A percentile compares a stretch with the other conserved stretches of the same genome.
Evolutionary conservation across 129 eudicot genomes (phyloP).

Genomic region (Saussurea involucrata): DNA sequence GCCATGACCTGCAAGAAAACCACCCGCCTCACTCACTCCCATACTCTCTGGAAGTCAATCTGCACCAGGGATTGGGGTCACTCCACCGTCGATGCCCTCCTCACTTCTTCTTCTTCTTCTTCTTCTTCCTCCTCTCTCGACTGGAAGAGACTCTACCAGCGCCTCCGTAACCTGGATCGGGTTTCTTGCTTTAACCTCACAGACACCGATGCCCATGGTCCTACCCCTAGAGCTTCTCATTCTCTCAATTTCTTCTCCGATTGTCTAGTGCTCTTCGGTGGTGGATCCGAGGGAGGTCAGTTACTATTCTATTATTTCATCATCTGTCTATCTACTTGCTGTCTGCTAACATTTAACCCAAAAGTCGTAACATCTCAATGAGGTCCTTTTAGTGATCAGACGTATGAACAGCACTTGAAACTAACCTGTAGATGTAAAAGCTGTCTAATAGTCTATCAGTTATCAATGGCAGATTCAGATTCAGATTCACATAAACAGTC

Average conservation of each 20-base stretch:
- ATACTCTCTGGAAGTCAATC: constrained; percentile 71
- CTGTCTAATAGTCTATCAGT: not conserved
- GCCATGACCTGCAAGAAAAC: constrained; percentile 63
- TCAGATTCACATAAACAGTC: not conserved
- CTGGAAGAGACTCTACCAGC: constrained; percentile 62
- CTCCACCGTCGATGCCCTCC: constrained; percentile 41
- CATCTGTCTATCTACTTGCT: too few relatives aligned
- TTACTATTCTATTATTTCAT: not conserved
- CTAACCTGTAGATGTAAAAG: not conserved
- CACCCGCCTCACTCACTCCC: constrained; percentile 38
- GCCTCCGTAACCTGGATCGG: constrained; percentile 54
- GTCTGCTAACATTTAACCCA: not conserved
- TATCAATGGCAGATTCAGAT: not conserved
- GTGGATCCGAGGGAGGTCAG: constrained; percentile 94
- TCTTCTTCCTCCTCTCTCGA: not conserved
- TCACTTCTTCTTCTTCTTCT: constrained; percentile 1
- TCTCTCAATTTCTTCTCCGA: constrained; percentile 72
- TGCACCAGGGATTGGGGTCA: constrained; percentile 79
- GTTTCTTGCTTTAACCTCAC: constrained; percentile 51
- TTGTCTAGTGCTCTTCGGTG: constrained; percentile 82
- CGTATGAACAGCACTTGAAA: too few relatives aligned
- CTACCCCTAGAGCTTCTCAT: constrained; percentile 87
- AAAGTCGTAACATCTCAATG: not conserved
- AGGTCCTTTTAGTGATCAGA: too few relatives aligned
- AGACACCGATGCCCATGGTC: constrained; percentile 8